These are phyloP conservation scores for Aspergillus clavatus DNA, from an alignment of 2,329 filamentous ascomycete genomes.

Conservation along the genomic window DNA sequence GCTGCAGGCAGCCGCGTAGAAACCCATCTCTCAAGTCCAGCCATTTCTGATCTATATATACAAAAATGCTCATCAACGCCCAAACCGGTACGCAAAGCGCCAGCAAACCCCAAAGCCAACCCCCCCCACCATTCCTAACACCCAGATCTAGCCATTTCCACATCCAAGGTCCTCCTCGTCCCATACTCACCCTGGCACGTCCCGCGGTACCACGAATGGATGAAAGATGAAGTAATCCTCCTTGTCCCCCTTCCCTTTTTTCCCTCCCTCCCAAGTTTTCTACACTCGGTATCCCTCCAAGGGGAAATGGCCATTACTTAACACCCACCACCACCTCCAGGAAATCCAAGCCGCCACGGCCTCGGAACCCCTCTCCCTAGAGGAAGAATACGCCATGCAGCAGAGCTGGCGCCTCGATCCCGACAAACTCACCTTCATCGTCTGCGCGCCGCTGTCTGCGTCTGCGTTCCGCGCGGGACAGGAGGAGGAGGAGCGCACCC, in stretches of 20 bases:
- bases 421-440: constrained; percentile 91
- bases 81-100: constrained; percentile 25
- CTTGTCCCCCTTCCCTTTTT: too few species aligned
- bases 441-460: constrained; percentile 53
- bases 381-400: constrained; percentile 88
- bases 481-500: not conserved
- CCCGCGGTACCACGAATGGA: constrained; percentile 79
- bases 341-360: constrained; percentile 78
- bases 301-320: too few species aligned
- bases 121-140: too few species aligned
- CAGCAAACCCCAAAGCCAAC: not conserved
- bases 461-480: not conserved
- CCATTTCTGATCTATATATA: too few species aligned
- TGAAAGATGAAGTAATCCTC: constrained; percentile 65
- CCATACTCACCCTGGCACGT: constrained; percentile 83
- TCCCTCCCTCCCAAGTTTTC: too few species aligned
- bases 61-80: constrained; percentile 37
- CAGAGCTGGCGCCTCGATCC: constrained; percentile 72
- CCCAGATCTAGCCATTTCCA: constrained; percentile 57
- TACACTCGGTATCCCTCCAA: too few species aligned
- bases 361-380: constrained; percentile 73
- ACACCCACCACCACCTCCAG: too few species aligned
- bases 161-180: constrained; percentile 65
- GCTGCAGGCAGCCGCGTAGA: constrained; percentile 1
- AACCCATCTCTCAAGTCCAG: too few species aligned